phyloP scores from a whole-genome alignment of 495 filamentous ascomycete species.

The Penicillium tannophilum region DNA sequence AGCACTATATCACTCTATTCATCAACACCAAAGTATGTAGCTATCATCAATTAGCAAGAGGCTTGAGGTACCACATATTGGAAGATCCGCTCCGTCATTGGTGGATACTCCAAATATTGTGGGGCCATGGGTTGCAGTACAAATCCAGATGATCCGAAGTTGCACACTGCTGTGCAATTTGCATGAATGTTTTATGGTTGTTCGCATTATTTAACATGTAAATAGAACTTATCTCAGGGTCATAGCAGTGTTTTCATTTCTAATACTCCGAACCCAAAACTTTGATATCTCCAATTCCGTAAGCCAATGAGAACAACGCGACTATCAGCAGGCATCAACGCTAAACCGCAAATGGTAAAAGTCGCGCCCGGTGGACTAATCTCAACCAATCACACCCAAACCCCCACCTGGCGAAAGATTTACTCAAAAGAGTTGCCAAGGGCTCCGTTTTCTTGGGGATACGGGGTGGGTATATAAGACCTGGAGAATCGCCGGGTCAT shows the following conservation, averaged over 20 bases:
- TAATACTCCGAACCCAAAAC: background rate
- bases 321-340: background rate
- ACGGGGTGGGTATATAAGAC: constrained; percentile 15
- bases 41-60: no score
- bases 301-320: background rate
- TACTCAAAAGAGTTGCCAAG: constrained; percentile 14
- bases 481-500: background rate
- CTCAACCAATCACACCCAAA: constrained; percentile 16
- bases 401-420: constrained; percentile 23
- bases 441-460: background rate
- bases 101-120: no score
- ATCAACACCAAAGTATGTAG: no score
- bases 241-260: background rate
- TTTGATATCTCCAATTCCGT: background rate
- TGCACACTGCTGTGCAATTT: no score
- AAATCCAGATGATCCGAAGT: no score
- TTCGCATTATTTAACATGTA: no score
- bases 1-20: no score
- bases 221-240: background rate
- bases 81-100: no score
- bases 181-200: no score
- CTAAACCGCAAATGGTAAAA: constrained; percentile 25
- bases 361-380: constrained; percentile 19
- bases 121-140: no score
- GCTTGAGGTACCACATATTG: no score